Evolutionary conservation across 2,329 filamentous ascomycete genomes (phyloP).

Genomic region (Clonostachys byssicola): DNA sequence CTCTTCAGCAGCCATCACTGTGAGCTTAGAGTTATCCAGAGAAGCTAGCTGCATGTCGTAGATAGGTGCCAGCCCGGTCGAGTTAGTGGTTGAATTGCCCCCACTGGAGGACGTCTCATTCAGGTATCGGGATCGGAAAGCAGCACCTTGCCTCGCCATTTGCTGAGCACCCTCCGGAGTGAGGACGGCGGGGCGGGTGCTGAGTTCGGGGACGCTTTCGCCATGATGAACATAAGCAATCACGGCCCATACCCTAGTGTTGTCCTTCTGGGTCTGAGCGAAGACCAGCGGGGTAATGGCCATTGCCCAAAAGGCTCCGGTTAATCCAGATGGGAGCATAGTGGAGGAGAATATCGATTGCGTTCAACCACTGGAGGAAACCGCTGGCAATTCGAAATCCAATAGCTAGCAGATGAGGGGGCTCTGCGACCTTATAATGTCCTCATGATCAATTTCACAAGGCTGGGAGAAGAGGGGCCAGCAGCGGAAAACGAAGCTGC

Average conservation of each 20-base stretch:
- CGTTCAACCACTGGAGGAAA: too few relatives aligned
- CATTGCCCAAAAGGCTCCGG: too few relatives aligned
- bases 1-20: conserved; percentile 32
- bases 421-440: too few relatives aligned
- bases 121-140: conserved; percentile 47
- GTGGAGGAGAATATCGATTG: too few relatives aligned
- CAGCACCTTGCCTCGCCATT: conserved; percentile 39
- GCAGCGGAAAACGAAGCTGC: too few relatives aligned
- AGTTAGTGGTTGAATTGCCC: not conserved
- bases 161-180: conserved; percentile 52
- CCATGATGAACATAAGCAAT: conserved; percentile 46
- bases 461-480: too few relatives aligned
- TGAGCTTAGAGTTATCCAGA: conserved; percentile 45
- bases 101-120: not conserved
- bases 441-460: too few relatives aligned
- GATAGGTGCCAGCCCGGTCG: conserved; percentile 24
- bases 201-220: conserved; percentile 42
- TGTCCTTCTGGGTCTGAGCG: not conserved
- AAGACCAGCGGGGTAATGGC: too few relatives aligned
- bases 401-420: too few relatives aligned
- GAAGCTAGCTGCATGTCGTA: conserved; percentile 31
- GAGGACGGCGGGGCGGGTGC: conserved; percentile 24
- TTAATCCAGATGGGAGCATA: too few relatives aligned
- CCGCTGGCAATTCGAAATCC: too few relatives aligned
- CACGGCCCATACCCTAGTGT: conserved; percentile 36